Evolutionary conservation across 129 eudicot genomes (phyloP), one percentile per base, ranked within the genome.

Genomic region (Daucus carota): DNA sequence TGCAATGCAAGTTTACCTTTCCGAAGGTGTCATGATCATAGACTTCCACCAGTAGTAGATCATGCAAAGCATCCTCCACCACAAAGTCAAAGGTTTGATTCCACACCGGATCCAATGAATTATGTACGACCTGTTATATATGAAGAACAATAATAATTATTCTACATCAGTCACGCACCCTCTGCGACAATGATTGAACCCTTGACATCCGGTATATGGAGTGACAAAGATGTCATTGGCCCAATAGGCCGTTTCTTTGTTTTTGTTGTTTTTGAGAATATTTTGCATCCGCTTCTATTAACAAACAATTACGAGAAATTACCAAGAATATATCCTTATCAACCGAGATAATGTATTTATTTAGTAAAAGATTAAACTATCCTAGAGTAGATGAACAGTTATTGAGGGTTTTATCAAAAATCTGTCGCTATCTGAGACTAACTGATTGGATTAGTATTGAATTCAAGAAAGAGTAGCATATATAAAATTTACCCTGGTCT

Each of bases 1-100:
- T 41, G 16, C 1, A 13, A 5, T 43, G 34, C n/a, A 28, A 42
- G 36, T 31, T 24, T 71, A 95, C 99, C 99, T 95, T 95, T 80
- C 97, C 96, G 42, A 95, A 89, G 26, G 90, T 89, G 87, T 95
- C 99, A 76, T 95, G 99, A 83, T 95, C 99, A 81, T 86, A 95
- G 38, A 95, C 96, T 72, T 95, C 99, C 52, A 91, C 38, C 78
- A 91, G 82, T 46, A 95, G 86, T 75, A 95, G 74, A 80, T 95
- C 99, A 46, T 85, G 99, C 75, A 91, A 83, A 29, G 86, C 99
- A 84, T 95, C 99, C 81, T 95, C 99, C 7, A 95, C 96, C 41
- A 95, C 96, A 75, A 95, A 89, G 81, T 95, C 99, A 76, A 95
- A 95, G 63, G 99, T 89, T 76, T 95, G 99, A 75, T 95, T 89